Evolutionary conservation across 441 rosid genomes (phyloP).

Genomic region (Gossypium gossypioides): DNA sequence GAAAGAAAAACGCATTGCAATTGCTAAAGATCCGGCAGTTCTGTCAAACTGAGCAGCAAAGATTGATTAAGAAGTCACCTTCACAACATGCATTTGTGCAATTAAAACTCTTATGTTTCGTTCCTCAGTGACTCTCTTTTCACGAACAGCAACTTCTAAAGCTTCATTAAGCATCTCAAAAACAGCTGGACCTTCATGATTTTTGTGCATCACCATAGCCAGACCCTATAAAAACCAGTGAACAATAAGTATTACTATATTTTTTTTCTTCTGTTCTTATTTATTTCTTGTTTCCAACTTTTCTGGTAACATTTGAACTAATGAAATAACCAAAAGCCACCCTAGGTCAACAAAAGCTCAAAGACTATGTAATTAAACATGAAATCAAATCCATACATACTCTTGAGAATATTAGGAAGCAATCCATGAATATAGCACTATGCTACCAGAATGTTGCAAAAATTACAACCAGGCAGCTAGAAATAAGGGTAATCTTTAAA

Average conservation of each 20-base stretch:
- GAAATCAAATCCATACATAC: not conserved
- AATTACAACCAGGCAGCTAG: not conserved
- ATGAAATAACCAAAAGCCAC: not conserved
- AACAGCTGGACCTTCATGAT: slow-evolving; percentile 57
- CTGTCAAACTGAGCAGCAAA: not conserved
- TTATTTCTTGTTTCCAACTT: not conserved
- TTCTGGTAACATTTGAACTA: not conserved
- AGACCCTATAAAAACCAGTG: slow-evolving; percentile 46
- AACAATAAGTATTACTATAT: not conserved
- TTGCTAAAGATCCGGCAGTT: not conserved
- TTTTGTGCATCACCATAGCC: slow-evolving; percentile 87
- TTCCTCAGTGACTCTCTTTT: slow-evolving; percentile 62
- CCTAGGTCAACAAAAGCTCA: not conserved
- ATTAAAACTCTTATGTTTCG: slow-evolving; percentile 68
- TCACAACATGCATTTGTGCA: slow-evolving; percentile 74
- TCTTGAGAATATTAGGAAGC: not conserved
- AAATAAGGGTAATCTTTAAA: not conserved
- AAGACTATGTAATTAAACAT: not conserved
- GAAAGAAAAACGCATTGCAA: not conserved
- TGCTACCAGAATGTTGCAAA: not conserved
- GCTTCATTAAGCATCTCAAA: slow-evolving; percentile 75
- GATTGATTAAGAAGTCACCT: slow-evolving; percentile 35
- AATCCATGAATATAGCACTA: not conserved
- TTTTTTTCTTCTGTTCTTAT: not conserved
- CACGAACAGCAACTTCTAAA: slow-evolving; percentile 43